phyloP scores from a whole-genome alignment of 2,329 filamentous ascomycete species.

The Mycosphaerella sp. region DNA sequence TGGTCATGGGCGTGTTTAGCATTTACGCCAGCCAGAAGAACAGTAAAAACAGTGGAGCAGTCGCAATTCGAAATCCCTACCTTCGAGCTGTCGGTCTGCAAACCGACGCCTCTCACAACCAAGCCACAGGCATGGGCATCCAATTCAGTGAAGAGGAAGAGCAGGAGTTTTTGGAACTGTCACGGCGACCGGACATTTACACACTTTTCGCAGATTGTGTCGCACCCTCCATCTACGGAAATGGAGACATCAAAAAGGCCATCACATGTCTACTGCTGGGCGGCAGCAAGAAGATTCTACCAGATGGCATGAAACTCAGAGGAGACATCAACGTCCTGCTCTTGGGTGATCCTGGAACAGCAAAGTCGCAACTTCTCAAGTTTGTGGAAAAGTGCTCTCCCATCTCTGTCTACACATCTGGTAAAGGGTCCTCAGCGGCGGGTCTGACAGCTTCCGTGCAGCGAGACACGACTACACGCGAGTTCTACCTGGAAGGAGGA shows the following conservation, averaged over 20 bases:
- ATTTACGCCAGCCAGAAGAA: conserved; percentile 87
- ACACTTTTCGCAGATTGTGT: conserved; percentile 85
- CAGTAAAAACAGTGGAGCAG: conserved; percentile 72
- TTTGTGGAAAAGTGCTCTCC: conserved; percentile 96
- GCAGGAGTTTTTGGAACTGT: conserved; percentile 91
- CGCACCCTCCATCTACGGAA: conserved; percentile 95
- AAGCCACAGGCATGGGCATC: conserved; percentile 63
- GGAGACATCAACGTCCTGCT: conserved; percentile 97
- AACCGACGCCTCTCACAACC: conserved; percentile 81
- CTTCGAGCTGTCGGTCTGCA: conserved; percentile 87
- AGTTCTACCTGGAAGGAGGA: conserved; percentile 97
- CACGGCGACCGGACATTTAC: conserved; percentile 86
- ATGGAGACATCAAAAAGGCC: conserved; percentile 92
- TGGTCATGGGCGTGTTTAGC: conserved; percentile 93
- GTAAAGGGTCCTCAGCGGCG: conserved; percentile 94
- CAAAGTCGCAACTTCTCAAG: conserved; percentile 94
- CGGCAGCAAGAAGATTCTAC: conserved; percentile 94
- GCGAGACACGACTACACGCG: conserved; percentile 80
- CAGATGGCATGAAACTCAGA: conserved; percentile 94
- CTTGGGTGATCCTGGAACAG: conserved; percentile 94
- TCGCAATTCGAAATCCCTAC: conserved; percentile 93
- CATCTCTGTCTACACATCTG: conserved; percentile 97
- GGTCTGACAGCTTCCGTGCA: conserved; percentile 97
- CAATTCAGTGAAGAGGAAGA: conserved; percentile 93
- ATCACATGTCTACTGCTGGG: conserved; percentile 91